These are phyloP conservation scores for Ceratonia siliqua DNA, from an alignment of 306 rosid species.

Conservation along the genomic window DNA sequence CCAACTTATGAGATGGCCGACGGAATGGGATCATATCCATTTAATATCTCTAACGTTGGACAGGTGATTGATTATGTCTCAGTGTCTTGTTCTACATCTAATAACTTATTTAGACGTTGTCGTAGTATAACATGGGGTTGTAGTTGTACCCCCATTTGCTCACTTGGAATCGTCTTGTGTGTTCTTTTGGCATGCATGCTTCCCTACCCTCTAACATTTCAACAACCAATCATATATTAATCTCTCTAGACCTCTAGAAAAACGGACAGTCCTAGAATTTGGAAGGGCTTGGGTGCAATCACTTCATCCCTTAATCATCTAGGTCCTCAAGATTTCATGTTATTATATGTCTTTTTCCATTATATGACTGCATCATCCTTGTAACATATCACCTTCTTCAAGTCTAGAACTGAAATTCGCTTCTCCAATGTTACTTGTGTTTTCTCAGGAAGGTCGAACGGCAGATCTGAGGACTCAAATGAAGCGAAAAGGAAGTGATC, in stretches of 20 bases:
- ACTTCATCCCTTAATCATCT: conserved; percentile 78
- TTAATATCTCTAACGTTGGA: conserved; percentile 27
- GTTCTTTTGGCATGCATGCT: conserved; percentile 10
- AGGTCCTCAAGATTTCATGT: no score
- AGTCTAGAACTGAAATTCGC: not conserved
- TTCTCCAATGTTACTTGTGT: conserved; percentile 2
- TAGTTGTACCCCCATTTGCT: no score
- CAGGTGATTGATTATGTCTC: conserved; percentile 43
- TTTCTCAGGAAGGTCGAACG: conserved; percentile 58
- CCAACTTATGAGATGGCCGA: conserved; percentile 30
- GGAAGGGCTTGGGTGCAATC: conserved; percentile 77
- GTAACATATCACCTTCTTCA: no score
- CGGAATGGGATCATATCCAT: conserved; percentile 33
- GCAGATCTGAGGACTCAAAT: conserved; percentile 54
- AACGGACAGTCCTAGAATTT: conserved; percentile 60
- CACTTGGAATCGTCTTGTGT: not conserved
- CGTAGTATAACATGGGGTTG: no score
- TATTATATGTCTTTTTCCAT: no score
- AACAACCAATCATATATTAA: conserved; percentile 54
- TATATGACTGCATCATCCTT: no score
- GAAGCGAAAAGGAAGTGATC: conserved; percentile 46
- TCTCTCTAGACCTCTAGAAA: conserved; percentile 43
- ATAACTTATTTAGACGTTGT: no score
- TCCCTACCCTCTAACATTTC: conserved; percentile 30
- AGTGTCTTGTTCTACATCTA: not conserved